Evolutionary conservation across 2,329 filamentous ascomycete genomes (phyloP).

Genomic region (Xylariaceae sp.): DNA sequence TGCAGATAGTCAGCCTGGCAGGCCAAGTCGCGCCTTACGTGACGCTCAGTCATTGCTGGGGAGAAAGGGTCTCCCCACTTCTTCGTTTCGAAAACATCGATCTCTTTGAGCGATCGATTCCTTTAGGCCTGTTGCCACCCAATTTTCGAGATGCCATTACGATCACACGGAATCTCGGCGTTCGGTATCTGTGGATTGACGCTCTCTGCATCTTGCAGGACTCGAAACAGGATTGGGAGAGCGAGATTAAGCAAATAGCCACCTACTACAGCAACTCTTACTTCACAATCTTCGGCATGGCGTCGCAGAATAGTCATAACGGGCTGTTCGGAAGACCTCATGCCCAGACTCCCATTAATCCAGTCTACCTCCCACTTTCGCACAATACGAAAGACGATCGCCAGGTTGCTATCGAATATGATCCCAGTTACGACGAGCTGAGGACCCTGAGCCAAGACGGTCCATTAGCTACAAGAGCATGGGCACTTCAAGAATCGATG

Average conservation of each 20-base stretch:
- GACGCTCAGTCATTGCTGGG: not conserved
- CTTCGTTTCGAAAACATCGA: not conserved
- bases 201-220: not conserved
- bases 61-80: not conserved
- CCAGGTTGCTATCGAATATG: not conserved
- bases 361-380: not conserved
- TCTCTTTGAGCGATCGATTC: not conserved
- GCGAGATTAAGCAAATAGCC: not conserved
- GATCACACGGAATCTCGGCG: not conserved
- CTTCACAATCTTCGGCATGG: not conserved
- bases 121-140: not conserved
- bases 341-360: not conserved
- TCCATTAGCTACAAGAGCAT: not conserved
- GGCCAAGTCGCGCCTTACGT: not conserved
- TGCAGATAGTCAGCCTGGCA: not conserved
- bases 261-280: not conserved
- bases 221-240: not conserved
- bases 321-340: not conserved
- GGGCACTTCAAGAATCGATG: not conserved
- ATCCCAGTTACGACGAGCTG: not conserved
- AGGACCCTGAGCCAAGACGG: not conserved
- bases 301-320: not conserved
- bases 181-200: conserved; percentile 1
- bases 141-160: not conserved
- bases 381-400: not conserved